Conservation (phyloP, 75 land plant genomes). For the Larix kaempferi region DNA sequence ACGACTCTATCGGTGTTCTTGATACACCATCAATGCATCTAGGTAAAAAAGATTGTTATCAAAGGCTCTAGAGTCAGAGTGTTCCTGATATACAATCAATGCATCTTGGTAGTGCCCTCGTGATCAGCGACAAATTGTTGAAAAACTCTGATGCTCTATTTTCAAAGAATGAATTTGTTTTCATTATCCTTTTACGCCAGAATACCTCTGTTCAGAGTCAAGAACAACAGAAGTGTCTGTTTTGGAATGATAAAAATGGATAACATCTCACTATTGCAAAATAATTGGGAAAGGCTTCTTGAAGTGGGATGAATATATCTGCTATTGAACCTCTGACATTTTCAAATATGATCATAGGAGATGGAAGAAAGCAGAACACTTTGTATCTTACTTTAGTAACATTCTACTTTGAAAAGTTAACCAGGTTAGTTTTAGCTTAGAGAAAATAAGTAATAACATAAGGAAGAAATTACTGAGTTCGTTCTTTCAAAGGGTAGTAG, state of each 20-base stretch:
- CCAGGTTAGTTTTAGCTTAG: no score
- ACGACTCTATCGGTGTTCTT: no score
- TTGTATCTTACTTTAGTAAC: not conserved
- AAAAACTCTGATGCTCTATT: slow-evolving; percentile 9
- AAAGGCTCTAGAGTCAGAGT: no score
- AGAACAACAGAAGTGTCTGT: slow-evolving; percentile 17
- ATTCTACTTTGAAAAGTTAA: no score
- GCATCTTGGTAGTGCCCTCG: not conserved
- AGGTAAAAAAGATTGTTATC: no score
- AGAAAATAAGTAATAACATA: no score
- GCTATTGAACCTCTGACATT: slow-evolving; percentile 21
- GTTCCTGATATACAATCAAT: slow-evolving; percentile 1
- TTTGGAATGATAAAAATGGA: not conserved
- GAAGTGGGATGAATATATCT: slow-evolving; percentile 51
- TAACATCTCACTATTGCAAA: slow-evolving; percentile 34
- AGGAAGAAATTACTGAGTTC: no score
- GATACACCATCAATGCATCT: no score
- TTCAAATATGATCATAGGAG: slow-evolving; percentile 20
- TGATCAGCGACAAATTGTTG: slow-evolving; percentile 1
- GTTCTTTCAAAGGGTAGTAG: no score
- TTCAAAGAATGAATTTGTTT: slow-evolving; percentile 40
- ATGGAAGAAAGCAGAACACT: slow-evolving; percentile 18
- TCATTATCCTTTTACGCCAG: slow-evolving; percentile 65
- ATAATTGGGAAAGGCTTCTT: slow-evolving; percentile 35
- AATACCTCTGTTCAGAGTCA: slow-evolving; percentile 26